Conservation (phyloP, 2,329 filamentous ascomycete genomes). For the Sporothrix euskadiensis region DNA sequence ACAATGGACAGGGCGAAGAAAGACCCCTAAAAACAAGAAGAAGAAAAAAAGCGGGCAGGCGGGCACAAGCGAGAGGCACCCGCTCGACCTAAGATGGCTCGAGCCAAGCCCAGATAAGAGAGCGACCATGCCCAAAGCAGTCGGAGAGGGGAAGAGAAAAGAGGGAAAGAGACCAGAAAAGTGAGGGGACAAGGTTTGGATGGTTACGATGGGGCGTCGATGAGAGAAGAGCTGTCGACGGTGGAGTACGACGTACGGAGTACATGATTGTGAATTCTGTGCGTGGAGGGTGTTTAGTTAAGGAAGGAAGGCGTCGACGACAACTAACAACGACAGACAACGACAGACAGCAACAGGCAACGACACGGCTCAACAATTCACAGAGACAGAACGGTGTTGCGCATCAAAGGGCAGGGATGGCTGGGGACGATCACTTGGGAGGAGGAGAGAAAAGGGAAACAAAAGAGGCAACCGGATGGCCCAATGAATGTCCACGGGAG, state of each 20-base stretch:
- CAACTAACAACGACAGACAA: neutral
- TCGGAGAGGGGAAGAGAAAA: neutral
- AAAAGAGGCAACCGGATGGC: neutral
- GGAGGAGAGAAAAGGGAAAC: neutral
- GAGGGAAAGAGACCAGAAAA: neutral
- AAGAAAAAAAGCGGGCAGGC: neutral
- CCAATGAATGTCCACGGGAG: neutral
- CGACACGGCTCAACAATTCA: neutral
- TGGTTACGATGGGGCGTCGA: neutral
- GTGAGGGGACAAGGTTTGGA: neutral
- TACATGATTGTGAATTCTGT: neutral
- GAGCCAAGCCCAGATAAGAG: neutral
- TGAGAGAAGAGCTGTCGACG: neutral
- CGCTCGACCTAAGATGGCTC: too few species aligned
- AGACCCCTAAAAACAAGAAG: neutral
- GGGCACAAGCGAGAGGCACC: conserved; percentile 20
- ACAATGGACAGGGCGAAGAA: neutral
- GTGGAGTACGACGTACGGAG: neutral
- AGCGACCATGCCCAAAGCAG: neutral
- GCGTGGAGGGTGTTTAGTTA: neutral
- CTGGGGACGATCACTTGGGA: neutral
- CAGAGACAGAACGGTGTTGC: neutral
- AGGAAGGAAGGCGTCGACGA: neutral
- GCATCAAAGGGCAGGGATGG: neutral
- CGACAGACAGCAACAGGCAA: neutral